A percentile compares a stretch with the other conserved stretches of the same genome.
Evolutionary conservation across 352 stramenopile species (phyloP).

Genomic region (Globisporangium carolinianum): DNA sequence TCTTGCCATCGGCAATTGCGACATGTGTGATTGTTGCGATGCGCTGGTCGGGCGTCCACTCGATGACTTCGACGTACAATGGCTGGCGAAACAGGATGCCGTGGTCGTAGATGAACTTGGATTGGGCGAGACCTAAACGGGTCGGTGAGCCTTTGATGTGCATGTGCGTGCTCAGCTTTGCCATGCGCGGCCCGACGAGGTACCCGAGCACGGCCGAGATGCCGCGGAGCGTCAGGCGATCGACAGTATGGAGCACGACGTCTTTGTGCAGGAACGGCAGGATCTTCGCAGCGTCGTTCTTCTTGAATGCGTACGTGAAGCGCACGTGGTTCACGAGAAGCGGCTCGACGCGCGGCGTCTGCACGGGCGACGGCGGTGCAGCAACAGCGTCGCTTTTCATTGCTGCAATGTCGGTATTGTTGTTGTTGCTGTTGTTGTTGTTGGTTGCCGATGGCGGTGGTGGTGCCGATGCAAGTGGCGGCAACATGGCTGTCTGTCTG

Average conservation of each 20-base stretch:
- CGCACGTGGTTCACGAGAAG: conserved; percentile 49
- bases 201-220: conserved; percentile 61
- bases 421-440: neutral
- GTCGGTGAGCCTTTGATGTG: conserved; percentile 56
- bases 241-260: conserved; percentile 41
- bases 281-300: conserved; percentile 67
- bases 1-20: conserved; percentile 30
- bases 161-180: conserved; percentile 58
- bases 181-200: conserved; percentile 62
- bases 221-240: conserved; percentile 36
- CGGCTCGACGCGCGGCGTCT: conserved; percentile 27
- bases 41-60: conserved; percentile 36
- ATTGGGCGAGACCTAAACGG: conserved; percentile 39
- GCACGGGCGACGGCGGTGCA: neutral
- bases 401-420: too few species aligned
- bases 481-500: neutral
- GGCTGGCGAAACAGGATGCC: conserved; percentile 62
- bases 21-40: conserved; percentile 40
- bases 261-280: conserved; percentile 57
- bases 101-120: conserved; percentile 71
- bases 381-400: neutral
- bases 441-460: neutral
- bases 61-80: conserved; percentile 60
- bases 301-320: conserved; percentile 63
- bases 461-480: conserved; percentile 1